Evolutionary conservation across 176 grass and related monocot species (phyloP), one percentile per base, ranked within the genome.

Genomic region (Pontederia paniculata): DNA sequence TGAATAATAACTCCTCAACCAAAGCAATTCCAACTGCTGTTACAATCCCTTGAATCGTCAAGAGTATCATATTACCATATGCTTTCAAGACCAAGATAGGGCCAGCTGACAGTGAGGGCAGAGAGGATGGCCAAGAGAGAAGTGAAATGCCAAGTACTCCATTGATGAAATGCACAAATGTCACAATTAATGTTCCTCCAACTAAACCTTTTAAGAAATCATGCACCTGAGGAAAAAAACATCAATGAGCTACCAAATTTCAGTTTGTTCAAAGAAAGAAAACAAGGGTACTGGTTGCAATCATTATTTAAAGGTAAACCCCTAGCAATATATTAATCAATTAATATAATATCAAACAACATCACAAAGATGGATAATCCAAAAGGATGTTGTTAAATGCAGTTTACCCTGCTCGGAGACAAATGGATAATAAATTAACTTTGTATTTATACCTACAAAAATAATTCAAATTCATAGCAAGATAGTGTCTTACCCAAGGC

Each of bases 1-100:
- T 83, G 55, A 97, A 97, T 75, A 97, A 61, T 57, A 97, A 74
- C 73, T 97, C 91, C 68, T 97, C 91, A 45, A 86, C 91, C 21
- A 88, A 44, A 55, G 91, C 66, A 73, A 97, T 72, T 48, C 91
- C 76, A 66, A 71, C 77, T 52, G 83, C 86, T 66, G 79, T 87
- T 48, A 86, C 56, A 72, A 90, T 62, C 41, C 86, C 80, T 66
- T 74, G 74, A 67, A 78, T 57, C 55, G 70, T 68, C 37, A 76
- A 71, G 28, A 81, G 8, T 21, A 97, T 57, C 17, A 73, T 44
- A 67, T 72, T 89, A 14, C 77, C 70, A 45, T 52, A 90, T 56
- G 69, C 73, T 77, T 87, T 90, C 60, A 97, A 42, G 49, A 88
- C 68, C 63, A 77, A 48, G 46, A 88, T 42, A 55, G 79, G 74